Evolutionary conservation across 1,284 basidiomycete genomes (phyloP).

Genomic region (Stereum hirsutum): DNA sequence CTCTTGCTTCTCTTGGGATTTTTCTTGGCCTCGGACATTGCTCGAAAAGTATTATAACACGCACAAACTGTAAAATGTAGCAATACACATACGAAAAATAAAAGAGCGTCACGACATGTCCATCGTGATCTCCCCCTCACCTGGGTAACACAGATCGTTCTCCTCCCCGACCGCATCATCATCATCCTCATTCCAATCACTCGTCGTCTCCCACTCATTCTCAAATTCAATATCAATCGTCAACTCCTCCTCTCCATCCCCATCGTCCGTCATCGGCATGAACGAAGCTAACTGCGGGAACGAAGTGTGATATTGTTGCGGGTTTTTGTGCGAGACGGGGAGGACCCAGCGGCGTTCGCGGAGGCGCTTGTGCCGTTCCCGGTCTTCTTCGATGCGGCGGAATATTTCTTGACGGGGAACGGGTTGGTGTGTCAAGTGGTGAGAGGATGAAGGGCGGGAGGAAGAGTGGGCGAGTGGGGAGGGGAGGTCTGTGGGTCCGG

Average conservation of each 20-base stretch:
- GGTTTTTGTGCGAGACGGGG: conserved; percentile 45
- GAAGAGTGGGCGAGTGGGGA: conserved; percentile 15
- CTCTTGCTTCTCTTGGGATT: no score
- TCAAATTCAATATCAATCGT: conserved; percentile 85
- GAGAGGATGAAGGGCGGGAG: conserved; percentile 10
- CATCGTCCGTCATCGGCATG: conserved; percentile 40
- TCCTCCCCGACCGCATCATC: conserved; percentile 67
- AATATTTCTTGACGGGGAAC: conserved; percentile 67
- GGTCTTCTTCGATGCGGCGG: conserved; percentile 89
- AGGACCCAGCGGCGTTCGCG: conserved; percentile 93
- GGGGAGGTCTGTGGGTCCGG: conserved; percentile 20
- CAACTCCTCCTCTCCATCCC: conserved; percentile 35
- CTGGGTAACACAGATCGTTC: conserved; percentile 53
- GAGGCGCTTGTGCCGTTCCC: conserved; percentile 89
- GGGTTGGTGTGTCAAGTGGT: no score
- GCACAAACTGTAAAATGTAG: no score
- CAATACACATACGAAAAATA: no score
- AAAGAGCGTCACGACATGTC: conserved; percentile 40
- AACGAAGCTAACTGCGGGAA: conserved; percentile 47
- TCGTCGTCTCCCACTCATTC: conserved; percentile 85
- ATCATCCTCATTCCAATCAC: conserved; percentile 86
- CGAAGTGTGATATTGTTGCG: conserved; percentile 28
- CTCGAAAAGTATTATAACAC: no score
- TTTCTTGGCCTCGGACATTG: no score
- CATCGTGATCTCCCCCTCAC: conserved; percentile 39